Evolutionary conservation across 148 eudicot species (phyloP), one percentile per base, ranked within the genome.

Genomic region (Drosera capensis): DNA sequence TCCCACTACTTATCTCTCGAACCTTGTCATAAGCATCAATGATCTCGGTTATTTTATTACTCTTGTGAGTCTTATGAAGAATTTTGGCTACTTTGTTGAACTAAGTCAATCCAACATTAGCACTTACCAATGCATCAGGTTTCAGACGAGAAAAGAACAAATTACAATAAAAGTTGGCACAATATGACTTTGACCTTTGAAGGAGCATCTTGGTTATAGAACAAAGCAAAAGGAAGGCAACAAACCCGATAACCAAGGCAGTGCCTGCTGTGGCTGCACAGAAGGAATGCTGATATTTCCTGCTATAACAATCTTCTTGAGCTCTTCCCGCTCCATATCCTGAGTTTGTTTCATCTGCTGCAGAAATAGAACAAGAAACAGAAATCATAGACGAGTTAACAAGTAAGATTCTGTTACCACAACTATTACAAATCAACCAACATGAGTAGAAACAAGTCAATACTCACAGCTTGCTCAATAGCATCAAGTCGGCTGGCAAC

Each of bases 181-280:
- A 34, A 11, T 5, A 15, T 34, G n/a, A n/a, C n/a, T n/a, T 34
- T 34, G n/a, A 34, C 38, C 5, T n/a, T n/a, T 30, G 0, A n/a
- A 21, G 19, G 7, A 40, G 22, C 15, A n/a, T 3, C 20, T 3
- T 4, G 22, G 19, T 1, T 1, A 16, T 16, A 19, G 43, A 16
- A n/a, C 15, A 34, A 5, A 34, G 38, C 13, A 1, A 34, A 15
- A 34, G 38, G 19, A 24, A 46, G n/a, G 28, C 49, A 55, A 68
- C 74, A 22, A 36, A 90, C 97, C 97, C 95, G 30, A 78, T 49
- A 50, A 84, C 49, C 57, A 90, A 66, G 55, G 81, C 56, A 34
- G 83, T 71, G 37, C 93, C 84, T 34, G 87, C 85, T 57, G 92
- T 75, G 30, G 97, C 97, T 64, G 73, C 58, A 59, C 77, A 78